These are phyloP conservation scores for Smallanthus sonchifolius DNA, from an alignment of 129 eudicot genomes.

Conservation along the genomic window DNA sequence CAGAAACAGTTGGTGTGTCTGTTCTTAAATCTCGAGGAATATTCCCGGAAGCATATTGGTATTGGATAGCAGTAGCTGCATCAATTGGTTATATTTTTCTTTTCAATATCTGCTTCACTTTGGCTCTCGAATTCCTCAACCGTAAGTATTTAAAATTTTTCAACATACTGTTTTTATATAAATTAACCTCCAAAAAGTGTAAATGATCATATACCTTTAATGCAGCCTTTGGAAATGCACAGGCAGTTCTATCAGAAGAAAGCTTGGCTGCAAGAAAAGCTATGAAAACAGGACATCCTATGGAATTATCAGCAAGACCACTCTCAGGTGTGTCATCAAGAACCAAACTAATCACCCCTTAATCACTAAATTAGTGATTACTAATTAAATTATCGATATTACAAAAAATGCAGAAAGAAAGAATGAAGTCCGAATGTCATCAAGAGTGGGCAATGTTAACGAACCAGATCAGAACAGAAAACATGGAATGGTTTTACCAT, in stretches of 20 bases:
- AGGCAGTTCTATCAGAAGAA: slow-evolving; percentile 73
- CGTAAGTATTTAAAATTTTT: slow-evolving; percentile 47
- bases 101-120: slow-evolving; percentile 52
- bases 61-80: slow-evolving; percentile 82
- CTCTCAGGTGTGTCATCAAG: slow-evolving; percentile 38
- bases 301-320: slow-evolving; percentile 41
- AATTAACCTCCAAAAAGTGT: slow-evolving; percentile 1
- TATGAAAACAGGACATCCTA: slow-evolving; percentile 32
- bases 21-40: slow-evolving; percentile 66
- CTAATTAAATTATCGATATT: background rate
- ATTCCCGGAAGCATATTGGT: slow-evolving; percentile 71
- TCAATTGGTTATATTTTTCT: slow-evolving; percentile 56
- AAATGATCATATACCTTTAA: slow-evolving; percentile 1
- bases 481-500: slow-evolving; percentile 87
- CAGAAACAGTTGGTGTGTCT: slow-evolving; percentile 56
- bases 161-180: background rate
- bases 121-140: slow-evolving; percentile 68
- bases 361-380: background rate
- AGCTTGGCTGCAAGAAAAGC: slow-evolving; percentile 55
- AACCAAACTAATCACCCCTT: background rate
- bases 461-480: slow-evolving; percentile 42
- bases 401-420: slow-evolving; percentile 42
- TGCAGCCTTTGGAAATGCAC: slow-evolving; percentile 79
- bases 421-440: slow-evolving; percentile 40
- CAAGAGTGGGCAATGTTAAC: slow-evolving; percentile 34